Conservation (phyloP, 495 filamentous ascomycete species). For the Penicillium verhagenii region DNA sequence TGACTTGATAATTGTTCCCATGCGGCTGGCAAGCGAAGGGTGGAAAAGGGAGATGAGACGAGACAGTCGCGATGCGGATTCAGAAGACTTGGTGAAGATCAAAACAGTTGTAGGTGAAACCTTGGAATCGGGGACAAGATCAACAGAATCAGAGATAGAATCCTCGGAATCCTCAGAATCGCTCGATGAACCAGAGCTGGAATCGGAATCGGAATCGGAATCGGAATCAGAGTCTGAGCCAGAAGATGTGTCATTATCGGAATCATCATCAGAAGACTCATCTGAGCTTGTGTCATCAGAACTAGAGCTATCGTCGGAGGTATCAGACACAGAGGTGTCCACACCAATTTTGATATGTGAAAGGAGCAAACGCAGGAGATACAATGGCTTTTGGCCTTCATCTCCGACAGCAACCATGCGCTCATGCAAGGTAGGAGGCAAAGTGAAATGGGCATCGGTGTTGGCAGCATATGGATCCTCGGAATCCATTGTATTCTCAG, state of each 20-base stretch:
- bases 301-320: constrained; percentile 17
- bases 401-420: constrained; percentile 72
- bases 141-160: constrained; percentile 16
- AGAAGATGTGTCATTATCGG: constrained; percentile 28
- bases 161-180: constrained; percentile 34
- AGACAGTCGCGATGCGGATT: constrained; percentile 74
- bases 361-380: constrained; percentile 54
- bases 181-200: constrained; percentile 22
- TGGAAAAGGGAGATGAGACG: constrained; percentile 70
- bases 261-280: constrained; percentile 31
- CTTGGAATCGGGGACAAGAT: constrained; percentile 14
- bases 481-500: constrained; percentile 41
- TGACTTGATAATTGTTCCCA: constrained; percentile 74
- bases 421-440: constrained; percentile 72
- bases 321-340: background rate
- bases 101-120: constrained; percentile 48
- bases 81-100: constrained; percentile 87
- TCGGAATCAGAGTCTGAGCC: constrained; percentile 21
- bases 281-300: constrained; percentile 33
- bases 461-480: constrained; percentile 21
- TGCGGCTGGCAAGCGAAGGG: constrained; percentile 53
- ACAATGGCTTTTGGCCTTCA: constrained; percentile 78
- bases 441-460: constrained; percentile 46
- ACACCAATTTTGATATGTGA: constrained; percentile 34
- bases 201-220: constrained; percentile 23